phyloP scores from a whole-genome alignment of 2,329 filamentous ascomycete species.

The Arthrobotrys conoides region DNA sequence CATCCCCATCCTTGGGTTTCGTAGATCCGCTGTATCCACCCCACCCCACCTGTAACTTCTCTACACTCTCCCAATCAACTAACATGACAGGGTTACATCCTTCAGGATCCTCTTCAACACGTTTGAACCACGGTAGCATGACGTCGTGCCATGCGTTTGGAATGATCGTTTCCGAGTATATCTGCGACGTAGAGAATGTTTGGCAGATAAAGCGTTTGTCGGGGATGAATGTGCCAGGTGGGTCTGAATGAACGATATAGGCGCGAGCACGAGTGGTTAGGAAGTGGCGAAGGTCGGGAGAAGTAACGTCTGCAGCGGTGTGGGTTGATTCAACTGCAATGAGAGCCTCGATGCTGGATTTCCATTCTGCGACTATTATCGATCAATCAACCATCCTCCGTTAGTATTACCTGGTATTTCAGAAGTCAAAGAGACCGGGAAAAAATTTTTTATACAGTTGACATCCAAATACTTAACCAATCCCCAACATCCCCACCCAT shows the following conservation, averaged over 20 bases:
- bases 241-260: constrained; percentile 62
- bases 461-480: constrained; percentile 51
- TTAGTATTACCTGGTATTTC: background rate
- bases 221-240: constrained; percentile 61
- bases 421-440: background rate
- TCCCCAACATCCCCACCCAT: constrained; percentile 47
- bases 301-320: constrained; percentile 33
- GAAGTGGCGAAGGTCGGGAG: constrained; percentile 35
- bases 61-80: constrained; percentile 45
- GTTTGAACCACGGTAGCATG: constrained; percentile 50
- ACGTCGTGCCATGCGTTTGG: constrained; percentile 36
- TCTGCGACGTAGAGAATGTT: constrained; percentile 61
- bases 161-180: constrained; percentile 48
- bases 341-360: constrained; percentile 41
- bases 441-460: constrained; percentile 8
- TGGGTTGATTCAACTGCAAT: constrained; percentile 54
- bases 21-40: constrained; percentile 8
- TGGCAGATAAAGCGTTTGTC: constrained; percentile 62
- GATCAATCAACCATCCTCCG: constrained; percentile 1
- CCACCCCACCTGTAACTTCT: constrained; percentile 44
- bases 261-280: constrained; percentile 60
- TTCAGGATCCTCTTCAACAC: constrained; percentile 50
- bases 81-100: constrained; percentile 43
- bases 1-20: background rate
- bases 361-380: constrained; percentile 51